Evolutionary conservation across 163 green algal genomes (phyloP).

Genomic region (Trebouxia gelatinosa): DNA sequence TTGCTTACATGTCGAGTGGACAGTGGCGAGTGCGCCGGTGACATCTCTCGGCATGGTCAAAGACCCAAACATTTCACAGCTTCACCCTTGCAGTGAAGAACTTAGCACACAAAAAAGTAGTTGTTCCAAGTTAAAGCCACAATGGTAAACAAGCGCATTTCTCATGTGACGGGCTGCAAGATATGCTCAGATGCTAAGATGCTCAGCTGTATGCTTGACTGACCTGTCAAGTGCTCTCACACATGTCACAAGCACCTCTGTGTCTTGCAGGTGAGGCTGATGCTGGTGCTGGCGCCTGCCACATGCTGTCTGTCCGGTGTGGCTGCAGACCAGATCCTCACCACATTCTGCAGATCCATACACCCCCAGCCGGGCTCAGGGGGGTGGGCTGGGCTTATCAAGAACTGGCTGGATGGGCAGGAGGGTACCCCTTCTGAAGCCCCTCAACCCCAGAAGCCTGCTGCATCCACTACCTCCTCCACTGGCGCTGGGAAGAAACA

Average conservation of each 20-base stretch:
- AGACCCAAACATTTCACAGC: too few species aligned
- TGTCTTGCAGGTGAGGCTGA: constrained; percentile 77
- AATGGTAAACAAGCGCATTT: too few species aligned
- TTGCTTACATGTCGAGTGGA: too few species aligned
- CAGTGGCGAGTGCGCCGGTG: too few species aligned
- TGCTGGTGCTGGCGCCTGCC: constrained; percentile 90
- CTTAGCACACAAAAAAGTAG: too few species aligned
- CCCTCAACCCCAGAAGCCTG: constrained; percentile 5
- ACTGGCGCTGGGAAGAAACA: background rate
- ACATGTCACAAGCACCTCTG: background rate
- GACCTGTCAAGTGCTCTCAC: too few species aligned
- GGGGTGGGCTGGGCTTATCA: background rate
- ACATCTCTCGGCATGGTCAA: too few species aligned
- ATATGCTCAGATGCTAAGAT: too few species aligned
- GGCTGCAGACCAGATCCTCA: constrained; percentile 69
- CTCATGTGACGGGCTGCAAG: too few species aligned
- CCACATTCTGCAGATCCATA: constrained; percentile 21
- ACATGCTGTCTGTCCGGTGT: constrained; percentile 84
- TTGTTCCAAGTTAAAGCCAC: too few species aligned
- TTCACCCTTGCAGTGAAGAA: too few species aligned
- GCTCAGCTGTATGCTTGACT: too few species aligned
- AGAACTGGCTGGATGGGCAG: constrained; percentile 7
- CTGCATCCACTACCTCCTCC: constrained; percentile 10
- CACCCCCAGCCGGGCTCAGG: constrained; percentile 11
- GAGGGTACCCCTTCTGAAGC: background rate